Evolutionary conservation across 768 basidiomycete species (phyloP), one percentile per base, ranked within the genome.

Genomic region (Trametes elegans): DNA sequence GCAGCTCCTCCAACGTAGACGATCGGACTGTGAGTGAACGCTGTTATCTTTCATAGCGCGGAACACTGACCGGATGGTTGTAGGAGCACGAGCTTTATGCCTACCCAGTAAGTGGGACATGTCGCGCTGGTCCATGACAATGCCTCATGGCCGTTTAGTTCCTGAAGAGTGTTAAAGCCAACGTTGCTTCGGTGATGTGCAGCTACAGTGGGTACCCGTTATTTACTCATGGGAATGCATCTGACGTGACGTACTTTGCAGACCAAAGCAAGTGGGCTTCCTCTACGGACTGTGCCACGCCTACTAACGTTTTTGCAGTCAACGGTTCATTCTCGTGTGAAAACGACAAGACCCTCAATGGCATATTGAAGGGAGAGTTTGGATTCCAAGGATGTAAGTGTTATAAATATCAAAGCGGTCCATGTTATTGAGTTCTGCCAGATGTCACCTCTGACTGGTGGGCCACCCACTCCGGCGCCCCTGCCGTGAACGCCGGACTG

Each of bases 301-400:
- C 35, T 26, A 18, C 34, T 24, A 24, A 38, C 16, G 19, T 21
- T 47, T 79, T 84, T 60, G 62, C 79, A 54, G 69, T 88, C 57
- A 88, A 89, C 54, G 80, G 81, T 29, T 84, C 84, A 0, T 89
- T 81, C 56, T 83, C 88, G 0, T 90, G 88, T 66, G 82, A 89
- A 63, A 88, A 88, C 61, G 77, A 82, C 64, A 81, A 82, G 55
- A 75, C 83, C 26, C 64, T 89, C 64, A 90, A 88, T 64, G 80
- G 62, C 5, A 38, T 76, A 3, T 58, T 76, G 52, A 77, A 78
- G 66, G 57, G 80, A 41, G 73, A 78, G 54, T 64, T 75, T 24
- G 73, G 69, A n/a, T 77, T 76, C 66, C 71, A 74, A 58, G 74
- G 74, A 43, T 71, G 65, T 66, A 46, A 55, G 65, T 55, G 5